Evolutionary conservation across 768 basidiomycete genomes (phyloP), one percentile per base, ranked within the genome.

Genomic region (Collybia sordida): DNA sequence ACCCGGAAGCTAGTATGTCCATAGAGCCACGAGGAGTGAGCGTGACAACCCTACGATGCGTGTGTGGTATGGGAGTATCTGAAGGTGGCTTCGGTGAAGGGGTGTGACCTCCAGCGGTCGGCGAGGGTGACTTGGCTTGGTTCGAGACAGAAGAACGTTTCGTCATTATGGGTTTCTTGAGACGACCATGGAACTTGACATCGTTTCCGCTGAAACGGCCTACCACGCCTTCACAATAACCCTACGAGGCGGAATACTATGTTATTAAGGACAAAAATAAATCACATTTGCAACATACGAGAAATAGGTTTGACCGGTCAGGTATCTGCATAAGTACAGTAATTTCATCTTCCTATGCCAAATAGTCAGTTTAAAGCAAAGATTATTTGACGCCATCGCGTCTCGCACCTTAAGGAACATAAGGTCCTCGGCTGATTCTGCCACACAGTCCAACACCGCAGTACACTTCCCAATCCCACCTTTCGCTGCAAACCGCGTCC

Each of bases 181-280:
- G 78, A 56, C 82, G 87, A 2, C 78, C 73, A 51, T 82, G 82
- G 60, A 93, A 89, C 6, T 70, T 78, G 8, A 94, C 91, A 50
- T 85, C 71, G 18, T 65, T 55, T 0, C 78, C 83, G 15, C 70
- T 68, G 61, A 94, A 93, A 4, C 82, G 77, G 8, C 91, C 91
- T 2, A 93, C 87, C 45, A 93, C 88, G 45, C 86, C 91, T 69
- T 94, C 91, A 60, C 91, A 94, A 56, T 85, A 88, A 3, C 92
- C 91, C 90, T 91, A 57, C 0, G 42, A 18, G 46, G 14, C 12
- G 23, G 28, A 21, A 15, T 36, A 52, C n/a, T 12, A 45, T 24
- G 19, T 36, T 41, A 17, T 34, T 14, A 19, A 36, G 36, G 7
- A 21, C 12, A 22, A 41, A 11, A 7, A 21, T 14, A 50, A 36